These are phyloP conservation scores for Metroxylon sagu DNA, from an alignment of 176 grass and related monocot species.

Conservation along the genomic window DNA sequence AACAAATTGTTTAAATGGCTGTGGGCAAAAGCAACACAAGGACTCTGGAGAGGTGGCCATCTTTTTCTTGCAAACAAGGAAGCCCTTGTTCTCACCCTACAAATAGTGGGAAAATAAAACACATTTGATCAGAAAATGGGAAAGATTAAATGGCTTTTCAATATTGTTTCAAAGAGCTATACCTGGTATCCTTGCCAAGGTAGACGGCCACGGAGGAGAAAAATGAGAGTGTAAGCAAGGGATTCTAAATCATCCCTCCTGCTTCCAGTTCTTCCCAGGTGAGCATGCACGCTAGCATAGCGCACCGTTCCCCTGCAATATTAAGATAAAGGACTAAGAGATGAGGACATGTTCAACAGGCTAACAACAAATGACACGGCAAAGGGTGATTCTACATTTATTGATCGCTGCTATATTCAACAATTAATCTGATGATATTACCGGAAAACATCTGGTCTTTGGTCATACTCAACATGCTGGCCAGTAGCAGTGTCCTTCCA, in stretches of 20 bases:
- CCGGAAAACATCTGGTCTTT: slow-evolving; percentile 4
- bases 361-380: not conserved
- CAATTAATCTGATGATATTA: not conserved
- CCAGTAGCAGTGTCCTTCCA: slow-evolving; percentile 6
- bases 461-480: slow-evolving; percentile 4
- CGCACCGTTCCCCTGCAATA: not conserved
- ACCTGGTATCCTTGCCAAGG: slow-evolving; percentile 10
- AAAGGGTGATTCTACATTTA: not conserved
- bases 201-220: slow-evolving; percentile 5
- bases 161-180: not conserved
- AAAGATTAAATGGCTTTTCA: not conserved
- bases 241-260: slow-evolving; percentile 12
- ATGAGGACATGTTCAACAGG: not conserved
- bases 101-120: not conserved
- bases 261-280: slow-evolving; percentile 3
- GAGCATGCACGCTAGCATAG: slow-evolving; percentile 7
- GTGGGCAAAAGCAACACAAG: not conserved
- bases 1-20: slow-evolving; percentile 3
- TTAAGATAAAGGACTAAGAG: not conserved
- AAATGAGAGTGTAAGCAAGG: not conserved
- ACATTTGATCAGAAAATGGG: not conserved
- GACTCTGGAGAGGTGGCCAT: slow-evolving; percentile 3
- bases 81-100: slow-evolving; percentile 10
- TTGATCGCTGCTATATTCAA: not conserved
- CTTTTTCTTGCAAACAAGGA: slow-evolving; percentile 5